Percentiles rank a stretch among this genome's conserved stretches.
phyloP scores from a whole-genome alignment of 257 asterid species.

The Thymus quinquecostatus region DNA sequence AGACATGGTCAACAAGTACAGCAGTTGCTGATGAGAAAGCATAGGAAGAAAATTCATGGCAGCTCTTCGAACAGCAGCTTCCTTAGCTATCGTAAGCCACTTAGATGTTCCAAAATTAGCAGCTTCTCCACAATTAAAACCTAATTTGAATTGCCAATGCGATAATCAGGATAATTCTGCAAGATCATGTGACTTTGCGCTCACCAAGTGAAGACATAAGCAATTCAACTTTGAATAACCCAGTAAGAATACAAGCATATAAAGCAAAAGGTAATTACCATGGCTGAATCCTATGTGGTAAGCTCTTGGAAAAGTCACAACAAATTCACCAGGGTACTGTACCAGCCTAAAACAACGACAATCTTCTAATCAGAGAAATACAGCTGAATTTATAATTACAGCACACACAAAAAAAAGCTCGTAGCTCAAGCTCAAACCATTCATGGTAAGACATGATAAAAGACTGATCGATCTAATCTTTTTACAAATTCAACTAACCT shows the following conservation, averaged over 20 bases:
- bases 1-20: constrained; percentile 93
- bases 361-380: constrained; percentile 35
- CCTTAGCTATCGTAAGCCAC: constrained; percentile 97
- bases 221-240: constrained; percentile 12
- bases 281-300: constrained; percentile 98
- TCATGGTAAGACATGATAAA: constrained; percentile 26
- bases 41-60: constrained; percentile 98
- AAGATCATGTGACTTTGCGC: constrained; percentile 16
- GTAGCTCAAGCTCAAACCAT: constrained; percentile 13
- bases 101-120: constrained; percentile 94
- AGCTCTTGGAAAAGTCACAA: constrained; percentile 98
- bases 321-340: constrained; percentile 98
- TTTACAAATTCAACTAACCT: constrained; percentile 59
- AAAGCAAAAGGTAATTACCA: constrained; percentile 62
- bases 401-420: constrained; percentile 22
- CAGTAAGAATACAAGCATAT: constrained; percentile 28
- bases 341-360: constrained; percentile 67
- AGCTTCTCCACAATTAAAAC: constrained; percentile 99
- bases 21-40: constrained; percentile 98
- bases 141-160: constrained; percentile 41
- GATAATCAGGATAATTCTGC: constrained; percentile 12
- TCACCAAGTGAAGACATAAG: constrained; percentile 22
- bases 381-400: constrained; percentile 11
- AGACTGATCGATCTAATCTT: constrained; percentile 16
- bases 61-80: constrained; percentile 98